phyloP scores from a whole-genome alignment of 2,329 filamentous ascomycete genomes.

The Aspergillus luchuensis region DNA sequence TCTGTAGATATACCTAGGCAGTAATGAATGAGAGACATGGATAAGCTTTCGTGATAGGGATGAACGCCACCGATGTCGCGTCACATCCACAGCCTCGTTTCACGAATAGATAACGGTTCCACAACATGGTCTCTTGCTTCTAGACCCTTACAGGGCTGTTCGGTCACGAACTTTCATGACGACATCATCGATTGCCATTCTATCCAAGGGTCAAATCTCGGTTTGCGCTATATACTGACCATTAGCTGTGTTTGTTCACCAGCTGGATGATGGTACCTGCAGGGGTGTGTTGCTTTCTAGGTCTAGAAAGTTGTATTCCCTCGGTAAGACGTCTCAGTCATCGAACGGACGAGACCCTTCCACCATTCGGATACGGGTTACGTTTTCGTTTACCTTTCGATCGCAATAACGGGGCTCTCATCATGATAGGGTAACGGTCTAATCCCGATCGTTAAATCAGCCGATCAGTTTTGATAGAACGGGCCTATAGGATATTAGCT shows the following conservation, averaged over 20 bases:
- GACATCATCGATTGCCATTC: not conserved
- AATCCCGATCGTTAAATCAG: not conserved
- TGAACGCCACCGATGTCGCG: not conserved
- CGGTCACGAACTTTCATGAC: not conserved
- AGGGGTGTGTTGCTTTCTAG: not conserved
- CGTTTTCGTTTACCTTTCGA: not conserved
- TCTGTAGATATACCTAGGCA: no score
- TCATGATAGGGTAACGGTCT: not conserved
- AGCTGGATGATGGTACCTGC: not conserved
- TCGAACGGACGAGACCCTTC: not conserved
- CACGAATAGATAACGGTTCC: not conserved
- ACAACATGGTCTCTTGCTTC: not conserved
- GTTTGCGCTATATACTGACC: not conserved
- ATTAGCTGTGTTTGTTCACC: not conserved
- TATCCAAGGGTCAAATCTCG: not conserved
- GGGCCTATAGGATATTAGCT: not conserved
- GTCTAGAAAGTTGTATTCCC: not conserved
- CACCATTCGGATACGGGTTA: not conserved
- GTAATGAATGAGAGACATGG: no score
- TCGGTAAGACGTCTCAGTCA: not conserved
- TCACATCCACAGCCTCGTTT: not conserved
- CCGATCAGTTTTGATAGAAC: not conserved
- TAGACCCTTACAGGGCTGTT: not conserved
- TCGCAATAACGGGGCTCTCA: not conserved
- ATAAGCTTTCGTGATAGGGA: not conserved